These are phyloP conservation scores for Dendrothele bispora DNA, from an alignment of 768 basidiomycete genomes.

Conservation along the genomic window DNA sequence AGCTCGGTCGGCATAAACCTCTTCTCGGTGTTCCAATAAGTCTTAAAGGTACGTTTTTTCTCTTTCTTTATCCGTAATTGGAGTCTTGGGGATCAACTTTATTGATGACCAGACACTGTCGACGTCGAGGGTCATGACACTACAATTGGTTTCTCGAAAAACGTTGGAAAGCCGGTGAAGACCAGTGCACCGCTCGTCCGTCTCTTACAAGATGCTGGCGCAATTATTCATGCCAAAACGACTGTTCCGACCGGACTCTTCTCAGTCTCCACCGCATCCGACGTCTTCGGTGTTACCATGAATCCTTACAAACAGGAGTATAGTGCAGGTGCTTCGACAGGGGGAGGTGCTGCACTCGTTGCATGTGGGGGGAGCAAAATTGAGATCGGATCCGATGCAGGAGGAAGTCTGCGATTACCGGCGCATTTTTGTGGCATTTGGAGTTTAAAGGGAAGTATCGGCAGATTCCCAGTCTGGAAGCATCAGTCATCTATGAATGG, in stretches of 20 bases:
- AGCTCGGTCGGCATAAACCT: slow-evolving; percentile 39
- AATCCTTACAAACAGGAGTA: slow-evolving; percentile 61
- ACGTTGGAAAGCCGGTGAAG: slow-evolving; percentile 41
- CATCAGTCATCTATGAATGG: slow-evolving; percentile 47
- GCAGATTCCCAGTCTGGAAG: slow-evolving; percentile 57
- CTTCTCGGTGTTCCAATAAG: slow-evolving; percentile 70
- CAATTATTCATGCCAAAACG: slow-evolving; percentile 65
- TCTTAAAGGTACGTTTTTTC: slow-evolving; percentile 52
- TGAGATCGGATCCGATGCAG: slow-evolving; percentile 74
- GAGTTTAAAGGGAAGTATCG: slow-evolving; percentile 58
- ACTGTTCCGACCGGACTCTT: slow-evolving; percentile 57
- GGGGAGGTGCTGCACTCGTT: slow-evolving; percentile 68
- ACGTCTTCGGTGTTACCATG: slow-evolving; percentile 59
- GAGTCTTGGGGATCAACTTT: not conserved
- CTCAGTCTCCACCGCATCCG: slow-evolving; percentile 56
- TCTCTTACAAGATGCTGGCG: slow-evolving; percentile 61
- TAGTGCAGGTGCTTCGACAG: slow-evolving; percentile 63
- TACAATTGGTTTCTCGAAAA: slow-evolving; percentile 59
- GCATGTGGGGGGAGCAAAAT: slow-evolving; percentile 65
- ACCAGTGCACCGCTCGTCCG: slow-evolving; percentile 55
- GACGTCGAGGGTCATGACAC: slow-evolving; percentile 59
- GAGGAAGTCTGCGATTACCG: slow-evolving; percentile 71
- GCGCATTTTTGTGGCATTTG: slow-evolving; percentile 74
- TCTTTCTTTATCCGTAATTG: slow-evolving; percentile 9
- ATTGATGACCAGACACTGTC: slow-evolving; percentile 34